phyloP scores from a whole-genome alignment of 805 yeast species.

The Lipomyces orientalis region DNA sequence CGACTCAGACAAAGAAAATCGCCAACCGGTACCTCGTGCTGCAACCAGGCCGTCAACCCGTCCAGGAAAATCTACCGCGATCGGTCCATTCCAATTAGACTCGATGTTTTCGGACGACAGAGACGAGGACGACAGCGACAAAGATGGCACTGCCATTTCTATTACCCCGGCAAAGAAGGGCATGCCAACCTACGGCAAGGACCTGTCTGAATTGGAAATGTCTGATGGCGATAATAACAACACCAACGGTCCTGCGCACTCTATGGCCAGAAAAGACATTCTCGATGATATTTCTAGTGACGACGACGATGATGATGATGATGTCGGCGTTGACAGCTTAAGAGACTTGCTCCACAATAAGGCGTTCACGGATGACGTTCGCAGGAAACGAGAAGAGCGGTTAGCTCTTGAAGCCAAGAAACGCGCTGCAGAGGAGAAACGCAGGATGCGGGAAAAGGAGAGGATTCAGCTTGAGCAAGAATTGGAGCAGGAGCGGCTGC shows the following conservation, averaged over 20 bases:
- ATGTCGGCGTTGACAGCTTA: neutral
- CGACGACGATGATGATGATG: neutral
- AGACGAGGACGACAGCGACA: constrained; percentile 2
- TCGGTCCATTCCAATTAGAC: constrained; percentile 1
- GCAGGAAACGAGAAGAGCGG: constrained; percentile 8
- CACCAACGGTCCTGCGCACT: neutral
- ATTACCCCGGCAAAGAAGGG: neutral
- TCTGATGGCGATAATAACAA: constrained; percentile 24
- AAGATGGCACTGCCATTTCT: neutral
- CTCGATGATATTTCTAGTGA: neutral
- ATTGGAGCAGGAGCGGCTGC: constrained; percentile 4
- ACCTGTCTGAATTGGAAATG: constrained; percentile 5
- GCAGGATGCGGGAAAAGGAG: constrained; percentile 8
- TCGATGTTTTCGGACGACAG: constrained; percentile 5
- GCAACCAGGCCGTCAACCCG: no score
- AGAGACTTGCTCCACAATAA: constrained; percentile 9
- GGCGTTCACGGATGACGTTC: neutral
- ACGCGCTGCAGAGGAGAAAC: constrained; percentile 13
- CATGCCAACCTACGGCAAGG: neutral
- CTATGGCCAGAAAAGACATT: neutral
- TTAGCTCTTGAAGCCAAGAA: neutral
- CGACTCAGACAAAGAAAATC: constrained; percentile 3
- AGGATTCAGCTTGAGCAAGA: constrained; percentile 15
- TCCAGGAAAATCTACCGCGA: neutral
- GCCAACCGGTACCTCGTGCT: neutral